phyloP scores from a whole-genome alignment of 2,329 filamentous ascomycete species.

The Sporothrix curviconia region DNA sequence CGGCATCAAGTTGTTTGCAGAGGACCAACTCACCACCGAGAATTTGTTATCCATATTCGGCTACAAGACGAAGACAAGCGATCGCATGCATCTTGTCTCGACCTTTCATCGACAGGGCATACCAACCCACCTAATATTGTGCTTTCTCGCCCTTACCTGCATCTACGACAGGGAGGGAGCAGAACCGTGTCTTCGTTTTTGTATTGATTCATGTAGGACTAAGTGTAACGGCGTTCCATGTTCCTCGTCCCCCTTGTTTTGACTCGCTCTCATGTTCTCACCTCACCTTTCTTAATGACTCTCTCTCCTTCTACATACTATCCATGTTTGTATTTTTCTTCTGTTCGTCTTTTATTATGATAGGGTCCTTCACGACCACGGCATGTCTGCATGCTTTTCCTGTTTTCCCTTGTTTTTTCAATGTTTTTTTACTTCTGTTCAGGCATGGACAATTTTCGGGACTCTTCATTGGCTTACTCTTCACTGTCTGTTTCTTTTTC shows the following conservation, averaged over 20 bases:
- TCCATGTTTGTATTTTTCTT: too few species aligned
- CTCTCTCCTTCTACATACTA: background rate
- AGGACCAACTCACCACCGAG: too few species aligned
- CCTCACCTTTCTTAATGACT: background rate
- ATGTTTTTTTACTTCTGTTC: background rate
- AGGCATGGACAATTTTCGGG: background rate
- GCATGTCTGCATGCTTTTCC: background rate
- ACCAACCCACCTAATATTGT: background rate
- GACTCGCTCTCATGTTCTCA: background rate
- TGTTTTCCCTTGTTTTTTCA: background rate
- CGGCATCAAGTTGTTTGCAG: too few species aligned
- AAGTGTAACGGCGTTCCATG: too few species aligned
- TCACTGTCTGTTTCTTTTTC: background rate
- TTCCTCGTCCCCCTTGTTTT: background rate
- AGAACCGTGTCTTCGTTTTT: too few species aligned
- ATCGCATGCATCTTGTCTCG: background rate
- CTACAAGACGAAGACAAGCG: background rate
- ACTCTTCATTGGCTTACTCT: background rate
- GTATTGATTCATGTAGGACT: too few species aligned
- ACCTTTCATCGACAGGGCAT: too few species aligned
- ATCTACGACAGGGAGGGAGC: too few species aligned
- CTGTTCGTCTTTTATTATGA: conserved; percentile 2
- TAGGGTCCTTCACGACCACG: background rate
- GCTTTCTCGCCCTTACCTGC: too few species aligned
- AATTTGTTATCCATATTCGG: background rate